Base-by-base conservation (phyloP, 768 basidiomycete genomes). In the Lentinula aciculospora region DNA sequence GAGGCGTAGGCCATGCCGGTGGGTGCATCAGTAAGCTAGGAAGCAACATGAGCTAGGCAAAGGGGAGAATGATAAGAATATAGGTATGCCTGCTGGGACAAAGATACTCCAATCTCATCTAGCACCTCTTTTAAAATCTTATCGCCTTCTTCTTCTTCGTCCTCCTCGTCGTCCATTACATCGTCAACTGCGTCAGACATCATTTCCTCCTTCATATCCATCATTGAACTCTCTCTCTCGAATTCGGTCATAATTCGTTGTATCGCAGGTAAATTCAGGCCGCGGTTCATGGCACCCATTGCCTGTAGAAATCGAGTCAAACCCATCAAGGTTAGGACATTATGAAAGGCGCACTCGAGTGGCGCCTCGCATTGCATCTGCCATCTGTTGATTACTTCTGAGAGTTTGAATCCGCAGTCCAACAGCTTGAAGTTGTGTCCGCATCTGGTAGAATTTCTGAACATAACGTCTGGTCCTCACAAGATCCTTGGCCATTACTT, bases 121-220 rank as follows among this genome's bases (percentile, higher is more conserved):
- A 99, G 75, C 49, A 99, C 96, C 72, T 98, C 86, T 67, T 89
- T 94, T 64, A 99, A 71, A 61, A 99, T 95, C 77, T 91, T 90
- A 68, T 98, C 95, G 13, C 94, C 86, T 67, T 98, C 97, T 61
- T 89, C 89, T 64, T 98, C 97, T 71, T 98, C 96, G 51, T 96
- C 96, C 65, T 95, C 95, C 73, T 94, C 94, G 31, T 89, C 88
- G 62, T 95, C 92, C 89, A 98, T 96, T 49, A 89, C 95, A 65
- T 98, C 96, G 72, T 98, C 97, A 15, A 98, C 90, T 13, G 94
- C 89, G 60, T 98, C 97, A 21, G 91, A 92, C 97, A 98, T 99
- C 92, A 98, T 98, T 70, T 97, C 96, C 73, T 98, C 97, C 71
- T 98, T 99, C 97, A 99, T 98, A 73, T 99, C 97, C 97, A 99